phyloP scores from a whole-genome alignment of 352 stramenopile genomes.

The Phytophthora vignae region DNA sequence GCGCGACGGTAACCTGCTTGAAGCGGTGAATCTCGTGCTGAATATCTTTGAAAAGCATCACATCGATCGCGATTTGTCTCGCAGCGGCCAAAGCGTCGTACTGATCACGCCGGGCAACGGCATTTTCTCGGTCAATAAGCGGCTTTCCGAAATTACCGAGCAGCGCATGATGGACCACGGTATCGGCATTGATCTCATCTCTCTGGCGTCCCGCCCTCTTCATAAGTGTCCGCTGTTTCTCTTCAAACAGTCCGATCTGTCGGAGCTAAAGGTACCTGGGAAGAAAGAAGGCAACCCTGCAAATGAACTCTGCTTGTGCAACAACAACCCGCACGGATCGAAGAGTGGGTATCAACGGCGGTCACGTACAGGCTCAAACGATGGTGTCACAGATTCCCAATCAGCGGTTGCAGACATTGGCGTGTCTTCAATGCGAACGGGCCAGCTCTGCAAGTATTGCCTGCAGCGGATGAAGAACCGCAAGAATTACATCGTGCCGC shows the following conservation, averaged over 20 bases:
- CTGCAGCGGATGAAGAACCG: conserved; percentile 61
- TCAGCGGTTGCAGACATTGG: conserved; percentile 42
- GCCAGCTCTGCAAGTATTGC: conserved; percentile 74
- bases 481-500: conserved; percentile 77
- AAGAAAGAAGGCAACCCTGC: conserved; percentile 48
- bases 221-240: conserved; percentile 99
- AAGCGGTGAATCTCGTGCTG: conserved; percentile 98
- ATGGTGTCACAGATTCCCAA: conserved; percentile 50
- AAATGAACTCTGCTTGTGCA: conserved; percentile 57
- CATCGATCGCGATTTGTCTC: conserved; percentile 96
- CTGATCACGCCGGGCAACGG: conserved; percentile 95
- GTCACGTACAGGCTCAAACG: conserved; percentile 55
- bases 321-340: conserved; percentile 37
- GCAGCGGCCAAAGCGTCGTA: conserved; percentile 97
- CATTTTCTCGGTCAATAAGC: conserved; percentile 97
- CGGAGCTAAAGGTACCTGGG: conserved; percentile 64
- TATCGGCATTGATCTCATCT: conserved; percentile 99
- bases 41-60: conserved; percentile 99
- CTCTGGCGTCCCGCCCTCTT: conserved; percentile 93
- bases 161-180: conserved; percentile 99
- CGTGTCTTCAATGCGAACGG: conserved; percentile 47
- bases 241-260: conserved; percentile 88
- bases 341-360: conserved; percentile 49
- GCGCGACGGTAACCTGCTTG: conserved; percentile 95
- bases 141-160: conserved; percentile 97